Base-by-base conservation (phyloP, 129 eudicot species). In the Tagetes erecta region DNA sequence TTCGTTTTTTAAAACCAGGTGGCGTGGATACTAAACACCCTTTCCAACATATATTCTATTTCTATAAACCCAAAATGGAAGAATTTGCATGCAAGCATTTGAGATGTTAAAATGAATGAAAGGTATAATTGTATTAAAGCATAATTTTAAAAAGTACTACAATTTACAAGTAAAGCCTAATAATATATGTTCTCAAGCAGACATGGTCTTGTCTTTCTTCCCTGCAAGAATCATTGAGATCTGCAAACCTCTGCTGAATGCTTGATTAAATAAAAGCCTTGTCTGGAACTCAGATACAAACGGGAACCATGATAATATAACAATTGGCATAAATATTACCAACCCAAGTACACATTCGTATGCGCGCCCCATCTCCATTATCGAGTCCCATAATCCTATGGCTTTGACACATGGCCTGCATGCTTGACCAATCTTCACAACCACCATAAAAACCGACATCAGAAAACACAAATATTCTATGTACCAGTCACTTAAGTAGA, bases 211-310 rank as follows among this genome's bases (percentile, higher is more conserved):
- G 77, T 92, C 97, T 71, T 86, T 94, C 76, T 87, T 88, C 38
- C 98, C 98, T 1, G 97, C 86, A 73, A 94, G 95, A 82, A 94
- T 94, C 98, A 94, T 90, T 3, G 98, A 94, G 49, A 94, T 90
- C 75, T 94, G 98, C 65, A 94, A 96, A 6, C 98, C 98, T 82
- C 96, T 81, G 37, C 98, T 94, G 81, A 94, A 94, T 35, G 98
- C 98, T 82, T 94, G 98, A 80, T 94, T 94, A 64, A 94, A 94
- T 50, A 94, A 87, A 65, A 94, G 79, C 53, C 97, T 78, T 9
- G 90, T 94, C 67, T 94, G 98, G 84, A 94, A 94, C 70, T 94
- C 98, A 0, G 96, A 90, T 42, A 94, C 94, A 44, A 94, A 94
- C 3, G 97, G 98, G 78, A 94, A 94, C 98, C 98, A 94, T 9